Evolutionary conservation across 2,329 filamentous ascomycete species (phyloP), one percentile per base, ranked within the genome.

Genomic region (Curvularia hawaiiensis): DNA sequence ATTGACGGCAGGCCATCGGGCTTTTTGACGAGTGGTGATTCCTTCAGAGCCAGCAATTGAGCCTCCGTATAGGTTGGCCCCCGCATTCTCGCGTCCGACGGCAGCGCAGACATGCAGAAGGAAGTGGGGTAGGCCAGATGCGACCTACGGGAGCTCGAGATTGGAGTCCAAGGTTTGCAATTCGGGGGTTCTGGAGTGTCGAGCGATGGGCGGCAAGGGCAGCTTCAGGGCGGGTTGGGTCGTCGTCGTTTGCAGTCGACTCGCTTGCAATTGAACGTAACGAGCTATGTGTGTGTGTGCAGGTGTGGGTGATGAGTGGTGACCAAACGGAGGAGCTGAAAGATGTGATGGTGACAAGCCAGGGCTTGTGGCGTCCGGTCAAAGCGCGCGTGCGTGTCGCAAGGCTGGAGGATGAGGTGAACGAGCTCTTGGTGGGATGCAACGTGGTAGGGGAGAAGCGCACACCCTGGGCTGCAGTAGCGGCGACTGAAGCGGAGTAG

Each of bases 11-110:
- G 84, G 63, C 84, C 85, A 62, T 88, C 81, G 46, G 94, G 94
- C 78, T 91, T 96, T 68, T 84, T 81, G 72, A 92, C 92, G 76
- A 97, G 82, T 64, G 92, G 92, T 63, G 94, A 97, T 59, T 89
- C 83, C 78, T 89, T 86, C 70, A 98, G 82, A 75, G 84, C 83
- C 69, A 92, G 81, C 67, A 98, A 83, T 78, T 90, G 84, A 63
- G 93, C 90, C 77, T 85, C 83, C 61, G 90, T 85, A 77, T 97
- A 97, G 81, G 55, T 62, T 40, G 61, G 65, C 28, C 70, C 66
- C 59, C 63, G 66, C 74, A 75, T 76, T 33, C 55, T 71, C 47
- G 55, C 55, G 48, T 56, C 55, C 52, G 52, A 54, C 38, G 38
- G 51, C 49, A 50, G 52, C 48, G 59, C 50, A 50, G 46, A 48